Conservation (phyloP, 2,329 filamentous ascomycete species). For the Diaporthe amygdali region DNA sequence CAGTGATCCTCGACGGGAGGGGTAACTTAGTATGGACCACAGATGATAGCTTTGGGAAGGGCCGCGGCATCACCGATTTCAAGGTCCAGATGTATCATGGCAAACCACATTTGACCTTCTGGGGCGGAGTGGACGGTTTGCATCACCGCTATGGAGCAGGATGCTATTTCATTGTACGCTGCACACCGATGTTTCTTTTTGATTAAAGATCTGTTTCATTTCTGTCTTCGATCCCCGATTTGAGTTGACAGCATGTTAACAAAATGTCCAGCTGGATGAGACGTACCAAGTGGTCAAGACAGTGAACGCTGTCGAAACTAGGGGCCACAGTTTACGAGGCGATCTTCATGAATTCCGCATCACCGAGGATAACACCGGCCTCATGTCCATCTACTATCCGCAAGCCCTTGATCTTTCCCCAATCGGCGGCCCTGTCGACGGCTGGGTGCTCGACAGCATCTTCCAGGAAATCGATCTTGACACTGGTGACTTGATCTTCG, state of each 20-base stretch:
- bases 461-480: conserved; percentile 45
- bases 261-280: conserved; percentile 15
- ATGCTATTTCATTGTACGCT: conserved; percentile 21
- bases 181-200: neutral
- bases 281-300: conserved; percentile 27
- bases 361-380: conserved; percentile 44
- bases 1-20: conserved; percentile 31
- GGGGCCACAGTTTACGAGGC: conserved; percentile 35
- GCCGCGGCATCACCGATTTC: conserved; percentile 25
- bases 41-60: conserved; percentile 27
- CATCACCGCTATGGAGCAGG: conserved; percentile 22
- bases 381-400: conserved; percentile 47
- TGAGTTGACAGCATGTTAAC: neutral
- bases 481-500: conserved; percentile 42
- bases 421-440: conserved; percentile 37
- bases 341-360: conserved; percentile 49
- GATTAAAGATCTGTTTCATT: neutral
- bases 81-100: conserved; percentile 38
- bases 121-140: conserved; percentile 29
- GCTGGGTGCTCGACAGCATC: conserved; percentile 39
- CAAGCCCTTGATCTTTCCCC: conserved; percentile 36
- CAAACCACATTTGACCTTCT: conserved; percentile 41
- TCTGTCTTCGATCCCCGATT: fast-evolving
- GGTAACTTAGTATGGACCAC: conserved; percentile 34
- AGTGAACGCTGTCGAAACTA: conserved; percentile 30